phyloP scores from a whole-genome alignment of 306 rosid genomes.

The Prosopis cineraria region DNA sequence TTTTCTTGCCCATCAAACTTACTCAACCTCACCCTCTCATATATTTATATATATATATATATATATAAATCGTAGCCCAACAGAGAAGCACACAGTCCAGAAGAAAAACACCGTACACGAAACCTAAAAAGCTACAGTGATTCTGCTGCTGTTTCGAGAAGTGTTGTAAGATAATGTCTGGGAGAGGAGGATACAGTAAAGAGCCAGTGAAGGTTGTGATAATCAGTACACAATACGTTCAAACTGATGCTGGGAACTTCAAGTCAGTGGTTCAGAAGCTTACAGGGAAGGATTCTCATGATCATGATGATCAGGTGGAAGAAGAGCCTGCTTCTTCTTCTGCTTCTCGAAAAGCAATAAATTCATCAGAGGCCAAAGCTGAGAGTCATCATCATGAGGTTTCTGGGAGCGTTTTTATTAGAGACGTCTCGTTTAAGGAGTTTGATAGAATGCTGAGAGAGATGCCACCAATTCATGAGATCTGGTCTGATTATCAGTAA shows the following conservation, averaged over 20 bases:
- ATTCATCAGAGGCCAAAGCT: neutral
- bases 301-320: neutral
- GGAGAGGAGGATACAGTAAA: neutral
- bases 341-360: neutral
- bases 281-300: slow-evolving; percentile 63
- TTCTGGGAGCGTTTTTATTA: slow-evolving; percentile 32
- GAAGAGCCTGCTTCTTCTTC: neutral
- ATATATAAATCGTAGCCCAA: neutral
- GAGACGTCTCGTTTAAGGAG: slow-evolving; percentile 64
- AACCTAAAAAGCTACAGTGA: neutral
- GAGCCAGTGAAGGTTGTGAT: slow-evolving; percentile 61
- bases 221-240: slow-evolving; percentile 70
- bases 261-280: slow-evolving; percentile 78
- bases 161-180: neutral
- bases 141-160: neutral
- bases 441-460: slow-evolving; percentile 60
- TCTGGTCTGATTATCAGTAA: slow-evolving; percentile 30
- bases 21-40: neutral
- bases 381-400: neutral
- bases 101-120: neutral
- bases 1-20: slow-evolving; percentile 24
- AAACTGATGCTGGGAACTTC: slow-evolving; percentile 73
- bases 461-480: slow-evolving; percentile 55
- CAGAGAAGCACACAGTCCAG: neutral
- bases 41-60: neutral